Percentiles rank a stretch among this genome's conserved stretches.
Evolutionary conservation across 2,329 filamentous ascomycete genomes (phyloP).

Genomic region (Ascomycota sp.): DNA sequence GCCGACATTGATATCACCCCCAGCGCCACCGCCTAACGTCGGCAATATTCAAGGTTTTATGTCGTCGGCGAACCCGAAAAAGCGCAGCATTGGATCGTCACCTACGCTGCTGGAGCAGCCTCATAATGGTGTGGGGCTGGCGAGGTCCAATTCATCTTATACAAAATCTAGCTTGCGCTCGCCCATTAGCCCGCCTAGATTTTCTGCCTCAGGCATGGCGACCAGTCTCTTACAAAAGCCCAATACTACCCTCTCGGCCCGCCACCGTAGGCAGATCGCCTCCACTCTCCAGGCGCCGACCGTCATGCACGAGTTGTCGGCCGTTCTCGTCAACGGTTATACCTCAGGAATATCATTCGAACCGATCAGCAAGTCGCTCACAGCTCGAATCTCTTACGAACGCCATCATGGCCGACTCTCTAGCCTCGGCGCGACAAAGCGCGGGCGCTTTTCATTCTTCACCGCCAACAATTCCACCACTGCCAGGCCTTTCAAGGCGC

Average conservation of each 20-base stretch:
- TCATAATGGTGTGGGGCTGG: neutral
- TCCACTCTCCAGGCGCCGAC: too few species aligned
- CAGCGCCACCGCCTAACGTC: too few species aligned
- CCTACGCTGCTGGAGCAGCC: constrained; percentile 18
- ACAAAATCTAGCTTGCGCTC: too few species aligned
- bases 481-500: constrained; percentile 17
- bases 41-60: too few species aligned
- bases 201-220: too few species aligned
- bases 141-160: neutral
- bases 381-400: constrained; percentile 46
- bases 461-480: constrained; percentile 1
- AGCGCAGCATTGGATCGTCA: constrained; percentile 7
- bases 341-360: constrained; percentile 4
- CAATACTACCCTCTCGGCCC: too few species aligned
- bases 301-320: too few species aligned
- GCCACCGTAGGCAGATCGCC: too few species aligned
- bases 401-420: constrained; percentile 55
- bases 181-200: too few species aligned
- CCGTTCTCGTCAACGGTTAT: too few species aligned
- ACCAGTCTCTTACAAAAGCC: too few species aligned
- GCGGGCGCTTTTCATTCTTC: constrained; percentile 14
- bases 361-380: constrained; percentile 17
- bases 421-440: constrained; percentile 35
- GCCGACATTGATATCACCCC: constrained; percentile 6
- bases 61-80: constrained; percentile 11